phyloP scores from a whole-genome alignment of 2,329 filamentous ascomycete genomes.

The Neoarthrinium moseri region DNA sequence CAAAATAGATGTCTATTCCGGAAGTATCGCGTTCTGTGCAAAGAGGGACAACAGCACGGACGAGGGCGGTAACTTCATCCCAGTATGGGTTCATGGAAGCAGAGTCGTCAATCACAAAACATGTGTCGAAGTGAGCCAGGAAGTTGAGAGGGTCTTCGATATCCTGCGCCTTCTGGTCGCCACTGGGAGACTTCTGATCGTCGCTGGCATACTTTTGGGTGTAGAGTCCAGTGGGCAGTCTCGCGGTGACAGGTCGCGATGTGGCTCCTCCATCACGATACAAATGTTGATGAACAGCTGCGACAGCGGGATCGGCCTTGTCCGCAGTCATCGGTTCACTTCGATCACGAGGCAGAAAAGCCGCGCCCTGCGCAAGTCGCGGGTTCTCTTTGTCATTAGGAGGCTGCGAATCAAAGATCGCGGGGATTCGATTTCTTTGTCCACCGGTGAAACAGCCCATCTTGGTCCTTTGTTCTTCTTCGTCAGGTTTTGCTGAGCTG shows the following conservation, averaged over 20 bases:
- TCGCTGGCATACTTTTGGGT: neutral
- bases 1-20: constrained; percentile 72
- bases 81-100: constrained; percentile 66
- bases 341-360: too few species aligned
- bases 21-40: constrained; percentile 65
- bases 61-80: constrained; percentile 60
- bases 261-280: neutral
- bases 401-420: too few species aligned
- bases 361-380: too few species aligned
- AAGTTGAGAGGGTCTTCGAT: constrained; percentile 63
- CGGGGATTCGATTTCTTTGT: too few species aligned
- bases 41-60: constrained; percentile 65
- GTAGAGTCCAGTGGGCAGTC: neutral
- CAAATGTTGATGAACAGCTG: neutral
- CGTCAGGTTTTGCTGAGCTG: too few species aligned
- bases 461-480: too few species aligned
- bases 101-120: constrained; percentile 75
- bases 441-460: too few species aligned
- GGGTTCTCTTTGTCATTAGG: too few species aligned
- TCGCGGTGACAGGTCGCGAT: neutral
- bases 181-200: neutral
- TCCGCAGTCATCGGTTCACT: too few species aligned
- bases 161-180: neutral
- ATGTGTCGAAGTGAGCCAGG: constrained; percentile 65
- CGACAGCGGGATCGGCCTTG: neutral